Percentiles rank a stretch among this genome's conserved stretches.
These are phyloP conservation scores for Podospora pseudocomata DNA, from an alignment of 495 filamentous ascomycete species.

Conservation along the genomic window DNA sequence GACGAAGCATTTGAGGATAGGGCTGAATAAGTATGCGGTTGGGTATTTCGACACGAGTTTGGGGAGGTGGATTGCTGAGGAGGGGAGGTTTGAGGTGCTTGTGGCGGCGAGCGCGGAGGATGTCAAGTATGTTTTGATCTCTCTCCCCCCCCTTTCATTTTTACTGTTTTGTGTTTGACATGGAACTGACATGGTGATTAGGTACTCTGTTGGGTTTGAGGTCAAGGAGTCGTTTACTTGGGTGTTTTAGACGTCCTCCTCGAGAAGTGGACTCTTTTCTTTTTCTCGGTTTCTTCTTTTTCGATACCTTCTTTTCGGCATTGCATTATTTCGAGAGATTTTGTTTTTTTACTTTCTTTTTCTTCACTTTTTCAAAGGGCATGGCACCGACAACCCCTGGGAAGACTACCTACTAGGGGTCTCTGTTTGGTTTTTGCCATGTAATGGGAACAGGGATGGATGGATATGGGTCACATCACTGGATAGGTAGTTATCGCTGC, in stretches of 20 bases:
- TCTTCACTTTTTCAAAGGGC: background rate
- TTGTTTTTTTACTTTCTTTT: background rate
- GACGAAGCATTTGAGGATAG: conserved; percentile 61
- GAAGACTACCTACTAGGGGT: background rate
- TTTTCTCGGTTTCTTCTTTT: background rate
- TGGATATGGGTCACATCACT: background rate
- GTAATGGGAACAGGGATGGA: background rate
- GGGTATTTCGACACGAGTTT: conserved; percentile 77
- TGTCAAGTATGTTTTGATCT: conserved; percentile 39
- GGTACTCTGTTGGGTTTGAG: conserved; percentile 49
- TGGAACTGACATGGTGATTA: conserved; percentile 24
- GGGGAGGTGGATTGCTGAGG: conserved; percentile 71
- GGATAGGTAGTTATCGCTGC: background rate
- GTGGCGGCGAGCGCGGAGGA: conserved; percentile 55
- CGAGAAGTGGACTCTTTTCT: background rate
- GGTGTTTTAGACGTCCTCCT: conserved; percentile 37
- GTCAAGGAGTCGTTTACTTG: conserved; percentile 58
- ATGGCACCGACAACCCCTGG: background rate
- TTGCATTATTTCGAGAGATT: background rate
- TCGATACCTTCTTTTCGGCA: background rate
- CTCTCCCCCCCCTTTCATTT: background rate
- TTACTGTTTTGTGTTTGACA: background rate
- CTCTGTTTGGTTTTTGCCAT: background rate
- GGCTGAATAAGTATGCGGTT: conserved; percentile 68
- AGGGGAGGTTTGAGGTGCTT: conserved; percentile 65